phyloP scores from a whole-genome alignment of 306 rosid species.

The Cicer arietinum region DNA sequence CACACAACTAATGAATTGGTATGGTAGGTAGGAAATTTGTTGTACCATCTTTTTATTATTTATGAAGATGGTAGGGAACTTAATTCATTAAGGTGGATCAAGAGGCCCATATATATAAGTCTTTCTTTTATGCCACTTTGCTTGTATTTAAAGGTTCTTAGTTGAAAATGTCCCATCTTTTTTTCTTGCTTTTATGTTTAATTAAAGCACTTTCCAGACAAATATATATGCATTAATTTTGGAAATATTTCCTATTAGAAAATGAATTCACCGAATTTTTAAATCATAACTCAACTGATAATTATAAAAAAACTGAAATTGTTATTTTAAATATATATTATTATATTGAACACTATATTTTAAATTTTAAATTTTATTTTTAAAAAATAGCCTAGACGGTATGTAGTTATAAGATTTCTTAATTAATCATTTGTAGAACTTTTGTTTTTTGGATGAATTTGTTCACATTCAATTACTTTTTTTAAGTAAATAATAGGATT shows the following conservation, averaged over 20 bases:
- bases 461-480: no score
- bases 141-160: slow-evolving; percentile 46
- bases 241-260: slow-evolving; percentile 2
- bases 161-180: slow-evolving; percentile 32
- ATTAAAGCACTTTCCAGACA: background rate
- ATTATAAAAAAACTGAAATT: no score
- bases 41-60: background rate
- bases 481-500: no score
- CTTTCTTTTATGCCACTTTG: slow-evolving; percentile 42
- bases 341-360: no score
- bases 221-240: slow-evolving; percentile 9
- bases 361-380: no score
- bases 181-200: slow-evolving; percentile 22
- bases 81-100: slow-evolving; percentile 12
- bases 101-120: slow-evolving; percentile 6
- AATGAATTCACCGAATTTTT: no score
- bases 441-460: no score
- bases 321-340: no score
- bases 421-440: no score
- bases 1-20: slow-evolving; percentile 34
- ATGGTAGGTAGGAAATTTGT: slow-evolving; percentile 43
- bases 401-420: no score
- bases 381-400: no score
- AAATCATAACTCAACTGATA: no score
- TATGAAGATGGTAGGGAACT: slow-evolving; percentile 42